Base-by-base conservation (phyloP, 306 rosid species). In the Vigna hirtella region DNA sequence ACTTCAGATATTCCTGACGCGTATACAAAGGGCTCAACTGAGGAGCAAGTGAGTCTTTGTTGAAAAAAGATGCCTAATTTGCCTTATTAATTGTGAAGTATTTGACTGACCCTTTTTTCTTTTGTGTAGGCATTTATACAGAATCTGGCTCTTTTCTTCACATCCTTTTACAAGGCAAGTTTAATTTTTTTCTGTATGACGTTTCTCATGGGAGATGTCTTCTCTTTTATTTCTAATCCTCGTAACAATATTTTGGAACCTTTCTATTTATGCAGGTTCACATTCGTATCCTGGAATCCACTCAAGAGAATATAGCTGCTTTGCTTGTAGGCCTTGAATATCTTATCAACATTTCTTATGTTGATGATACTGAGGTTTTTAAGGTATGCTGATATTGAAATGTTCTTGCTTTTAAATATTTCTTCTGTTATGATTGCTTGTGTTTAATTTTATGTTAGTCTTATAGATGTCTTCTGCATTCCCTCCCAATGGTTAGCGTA, bases 311-410 rank as follows among this genome's bases (percentile, higher is more conserved):
- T 70, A 83, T 88, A 78, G 64, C 92, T 73, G 85, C 87, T 28
- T 86, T 96, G 89, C 86, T 93, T 7, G 34, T 86, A 93, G 99
- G 99, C 74, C 97, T 96, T 66, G 98, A 96, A 87, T 96, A 96
- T 87, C 93, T 96, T 58, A 90, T 89, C 70, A 93, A 86, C 90
- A 96, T 96, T 71, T 96, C 99, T 26, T 96, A 90, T 53, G 99
- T 96, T 42, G 99, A 93, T 40, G 99, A 96, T 79, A 96, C 97
- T 0, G 99, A 96, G 83, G 99, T 96, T 72, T 96, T 96, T 65
- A 96, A 96, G 99, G 99, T 92, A 81, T 63, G 56, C 17, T 7
- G 16, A 11, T 49, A 51, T 58, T 47, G 49, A 26, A 77, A 1
- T 48, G 50, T 32, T 53, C 72, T 69, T 30, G n/a, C 52, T 5